phyloP scores from a whole-genome alignment of 2,329 filamentous ascomycete genomes.

The Pseudogymnoascus pannorum region DNA sequence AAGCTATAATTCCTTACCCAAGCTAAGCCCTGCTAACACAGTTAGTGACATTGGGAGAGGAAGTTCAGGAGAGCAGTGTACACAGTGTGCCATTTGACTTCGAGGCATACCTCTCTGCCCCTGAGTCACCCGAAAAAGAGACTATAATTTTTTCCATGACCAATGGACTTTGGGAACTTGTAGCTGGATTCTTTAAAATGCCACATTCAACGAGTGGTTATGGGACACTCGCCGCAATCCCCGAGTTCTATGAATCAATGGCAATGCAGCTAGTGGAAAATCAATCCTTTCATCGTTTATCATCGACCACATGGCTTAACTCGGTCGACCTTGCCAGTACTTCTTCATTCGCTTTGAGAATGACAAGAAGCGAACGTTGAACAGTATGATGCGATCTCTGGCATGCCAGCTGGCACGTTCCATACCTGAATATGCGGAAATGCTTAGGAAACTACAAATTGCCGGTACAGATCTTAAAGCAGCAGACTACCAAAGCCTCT shows the following conservation, averaged over 20 bases:
- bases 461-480: background rate
- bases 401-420: background rate
- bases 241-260: conserved; percentile 12
- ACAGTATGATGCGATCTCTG: background rate
- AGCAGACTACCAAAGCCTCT: background rate
- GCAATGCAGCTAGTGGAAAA: conserved; percentile 10
- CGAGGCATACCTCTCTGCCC: background rate
- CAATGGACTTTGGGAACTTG: background rate
- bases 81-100: background rate
- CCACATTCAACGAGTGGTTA: background rate
- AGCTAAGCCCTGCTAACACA: too few species aligned
- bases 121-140: background rate
- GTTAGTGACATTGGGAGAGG: background rate
- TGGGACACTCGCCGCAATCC: background rate
- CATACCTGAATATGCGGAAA: background rate
- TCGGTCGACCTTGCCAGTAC: background rate
- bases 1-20: too few species aligned
- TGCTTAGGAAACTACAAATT: background rate
- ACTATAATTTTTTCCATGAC: background rate
- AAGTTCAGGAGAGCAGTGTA: background rate
- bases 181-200: background rate
- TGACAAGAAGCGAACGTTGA: background rate
- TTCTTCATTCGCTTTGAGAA: background rate
- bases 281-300: conserved; percentile 13
- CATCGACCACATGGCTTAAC: conserved; percentile 5